Percentiles rank a stretch among this genome's conserved stretches.
Evolutionary conservation across 768 basidiomycete species (phyloP).

Genomic region (Collybiopsis luxurians): DNA sequence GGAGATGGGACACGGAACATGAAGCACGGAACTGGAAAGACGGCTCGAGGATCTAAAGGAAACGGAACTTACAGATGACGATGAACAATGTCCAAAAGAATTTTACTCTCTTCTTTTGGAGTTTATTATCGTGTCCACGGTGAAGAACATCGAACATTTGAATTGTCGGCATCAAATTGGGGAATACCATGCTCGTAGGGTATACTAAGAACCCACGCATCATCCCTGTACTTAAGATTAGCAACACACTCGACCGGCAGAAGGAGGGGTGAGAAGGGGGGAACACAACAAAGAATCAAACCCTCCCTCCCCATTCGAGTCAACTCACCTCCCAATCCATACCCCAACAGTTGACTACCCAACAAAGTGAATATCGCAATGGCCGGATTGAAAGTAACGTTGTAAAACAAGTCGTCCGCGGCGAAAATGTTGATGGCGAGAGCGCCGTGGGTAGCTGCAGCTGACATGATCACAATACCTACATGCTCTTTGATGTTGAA

Average conservation of each 20-base stretch:
- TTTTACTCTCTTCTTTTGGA: slow-evolving; percentile 33
- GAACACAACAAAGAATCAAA: too few species aligned
- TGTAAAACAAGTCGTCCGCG: slow-evolving; percentile 41
- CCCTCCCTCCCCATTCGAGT: too few species aligned
- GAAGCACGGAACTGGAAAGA: too few species aligned
- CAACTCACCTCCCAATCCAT: slow-evolving; percentile 18
- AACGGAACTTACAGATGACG: slow-evolving; percentile 31
- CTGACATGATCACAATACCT: slow-evolving; percentile 42
- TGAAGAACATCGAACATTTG: slow-evolving; percentile 28
- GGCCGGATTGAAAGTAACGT: slow-evolving; percentile 26
- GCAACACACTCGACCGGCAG: background rate
- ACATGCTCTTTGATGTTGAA: slow-evolving; percentile 50
- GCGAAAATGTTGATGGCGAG: slow-evolving; percentile 41
- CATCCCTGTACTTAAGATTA: slow-evolving; percentile 2
- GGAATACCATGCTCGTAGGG: slow-evolving; percentile 14
- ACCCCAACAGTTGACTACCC: slow-evolving; percentile 27
- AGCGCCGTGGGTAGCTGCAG: slow-evolving; percentile 40
- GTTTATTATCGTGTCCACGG: slow-evolving; percentile 20
- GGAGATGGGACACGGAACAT: too few species aligned
- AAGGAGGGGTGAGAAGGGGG: background rate
- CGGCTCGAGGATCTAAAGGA: too few species aligned
- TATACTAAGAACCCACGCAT: slow-evolving; percentile 14
- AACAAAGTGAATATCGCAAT: slow-evolving; percentile 25
- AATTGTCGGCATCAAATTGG: slow-evolving; percentile 5
- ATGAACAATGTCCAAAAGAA: slow-evolving; percentile 33